phyloP scores from a whole-genome alignment of 169 alveolate species.

The Perkinsus marinus region DNA sequence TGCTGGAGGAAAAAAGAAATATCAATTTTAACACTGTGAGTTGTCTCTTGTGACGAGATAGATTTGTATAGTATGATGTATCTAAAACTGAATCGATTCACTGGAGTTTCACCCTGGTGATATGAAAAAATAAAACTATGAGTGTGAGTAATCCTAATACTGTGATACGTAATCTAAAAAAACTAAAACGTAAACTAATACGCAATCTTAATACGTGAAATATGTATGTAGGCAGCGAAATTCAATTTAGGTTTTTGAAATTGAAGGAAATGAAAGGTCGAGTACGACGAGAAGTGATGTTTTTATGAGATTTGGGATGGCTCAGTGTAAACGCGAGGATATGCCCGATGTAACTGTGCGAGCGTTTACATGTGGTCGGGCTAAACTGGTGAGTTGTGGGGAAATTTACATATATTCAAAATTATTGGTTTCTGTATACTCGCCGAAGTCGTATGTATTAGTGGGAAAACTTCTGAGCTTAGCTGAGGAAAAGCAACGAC shows the following conservation, averaged over 20 bases:
- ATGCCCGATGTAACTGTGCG: neutral
- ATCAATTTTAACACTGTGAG: neutral
- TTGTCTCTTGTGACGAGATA: no score
- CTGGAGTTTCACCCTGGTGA: no score
- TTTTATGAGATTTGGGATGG: neutral
- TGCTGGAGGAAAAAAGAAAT: neutral
- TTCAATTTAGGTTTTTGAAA: neutral
- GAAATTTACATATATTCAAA: no score
- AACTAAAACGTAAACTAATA: no score
- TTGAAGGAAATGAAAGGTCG: neutral
- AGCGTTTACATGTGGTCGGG: neutral
- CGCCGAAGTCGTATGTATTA: neutral
- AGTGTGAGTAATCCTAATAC: no score
- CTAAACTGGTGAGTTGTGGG: neutral
- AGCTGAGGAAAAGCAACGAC: no score
- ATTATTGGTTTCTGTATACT: neutral
- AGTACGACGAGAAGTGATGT: neutral
- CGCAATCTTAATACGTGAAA: no score
- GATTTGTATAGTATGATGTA: no score
- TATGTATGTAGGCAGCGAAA: no score
- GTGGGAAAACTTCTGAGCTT: neutral
- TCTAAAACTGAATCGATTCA: no score
- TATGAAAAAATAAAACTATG: no score
- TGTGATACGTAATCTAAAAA: no score
- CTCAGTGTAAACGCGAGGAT: neutral